Evolutionary conservation across 495 filamentous ascomycete species (phyloP).

Genomic region (Glutinoglossum americanum): DNA sequence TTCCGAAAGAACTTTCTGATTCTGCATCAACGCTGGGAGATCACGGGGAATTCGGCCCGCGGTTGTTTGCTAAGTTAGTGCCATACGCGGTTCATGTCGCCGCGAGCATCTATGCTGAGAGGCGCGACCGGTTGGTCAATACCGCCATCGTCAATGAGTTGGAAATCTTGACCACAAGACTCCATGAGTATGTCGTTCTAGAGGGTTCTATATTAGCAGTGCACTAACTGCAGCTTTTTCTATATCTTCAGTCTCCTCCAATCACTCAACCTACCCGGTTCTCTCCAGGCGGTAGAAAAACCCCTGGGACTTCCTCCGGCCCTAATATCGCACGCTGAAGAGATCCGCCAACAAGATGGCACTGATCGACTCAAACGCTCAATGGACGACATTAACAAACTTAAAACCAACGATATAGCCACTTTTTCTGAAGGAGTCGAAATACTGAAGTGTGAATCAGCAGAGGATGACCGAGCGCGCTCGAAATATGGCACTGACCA

Average conservation of each 20-base stretch:
- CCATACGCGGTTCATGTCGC: slow-evolving; percentile 92
- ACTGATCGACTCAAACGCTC: slow-evolving; percentile 48
- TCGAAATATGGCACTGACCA: slow-evolving; percentile 71
- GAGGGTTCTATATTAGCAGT: slow-evolving; percentile 5
- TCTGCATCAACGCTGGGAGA: slow-evolving; percentile 62
- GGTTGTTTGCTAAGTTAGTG: slow-evolving; percentile 76
- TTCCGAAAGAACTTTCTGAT: slow-evolving; percentile 66
- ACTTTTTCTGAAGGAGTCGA: slow-evolving; percentile 68
- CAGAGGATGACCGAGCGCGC: slow-evolving; percentile 56
- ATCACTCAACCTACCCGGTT: slow-evolving; percentile 76
- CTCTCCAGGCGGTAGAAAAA: slow-evolving; percentile 84
- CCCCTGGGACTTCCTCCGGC: slow-evolving; percentile 77
- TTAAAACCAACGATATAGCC: slow-evolving; percentile 51
- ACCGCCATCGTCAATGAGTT: slow-evolving; percentile 66
- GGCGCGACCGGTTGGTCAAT: slow-evolving; percentile 72
- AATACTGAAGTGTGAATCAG: slow-evolving; percentile 53
- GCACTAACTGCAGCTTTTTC: background rate
- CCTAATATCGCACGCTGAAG: slow-evolving; percentile 75
- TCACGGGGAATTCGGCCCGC: slow-evolving; percentile 52
- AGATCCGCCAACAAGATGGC: slow-evolving; percentile 83
- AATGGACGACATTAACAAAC: slow-evolving; percentile 67
- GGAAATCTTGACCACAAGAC: slow-evolving; percentile 54
- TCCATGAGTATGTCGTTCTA: slow-evolving; percentile 39
- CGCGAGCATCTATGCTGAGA: slow-evolving; percentile 84
- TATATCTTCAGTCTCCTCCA: slow-evolving; percentile 33